phyloP scores from a whole-genome alignment of 129 eudicot species.

The Helichrysum umbraculigerum region DNA sequence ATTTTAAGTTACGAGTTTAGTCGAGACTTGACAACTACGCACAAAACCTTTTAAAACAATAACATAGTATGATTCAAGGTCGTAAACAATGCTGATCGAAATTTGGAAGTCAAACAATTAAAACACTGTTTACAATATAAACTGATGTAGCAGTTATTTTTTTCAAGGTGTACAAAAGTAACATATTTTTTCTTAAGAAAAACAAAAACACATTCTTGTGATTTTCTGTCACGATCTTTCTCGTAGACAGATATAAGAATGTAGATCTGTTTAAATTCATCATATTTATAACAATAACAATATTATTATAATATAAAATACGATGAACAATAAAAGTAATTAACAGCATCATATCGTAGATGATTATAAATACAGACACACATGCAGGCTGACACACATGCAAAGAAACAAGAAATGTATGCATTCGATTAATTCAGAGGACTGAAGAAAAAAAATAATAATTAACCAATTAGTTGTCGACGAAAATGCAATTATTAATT shows the following conservation, averaged over 20 bases:
- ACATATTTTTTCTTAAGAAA: no score
- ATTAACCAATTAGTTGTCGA: background rate
- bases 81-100: no score
- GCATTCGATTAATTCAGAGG: background rate
- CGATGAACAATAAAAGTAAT: background rate
- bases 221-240: conserved; percentile 13
- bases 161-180: no score
- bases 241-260: background rate
- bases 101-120: no score
- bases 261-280: background rate
- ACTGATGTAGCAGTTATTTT: no score
- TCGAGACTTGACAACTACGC: no score
- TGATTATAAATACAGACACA: background rate
- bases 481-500: background rate
- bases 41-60: no score
- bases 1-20: no score
- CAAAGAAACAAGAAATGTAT: background rate
- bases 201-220: background rate
- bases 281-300: background rate
- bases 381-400: conserved; percentile 10
- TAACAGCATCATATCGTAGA: background rate
- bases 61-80: no score
- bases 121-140: no score
- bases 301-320: background rate
- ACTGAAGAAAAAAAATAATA: background rate